Base-by-base conservation (phyloP, 148 eudicot species). In the Drosera capensis region DNA sequence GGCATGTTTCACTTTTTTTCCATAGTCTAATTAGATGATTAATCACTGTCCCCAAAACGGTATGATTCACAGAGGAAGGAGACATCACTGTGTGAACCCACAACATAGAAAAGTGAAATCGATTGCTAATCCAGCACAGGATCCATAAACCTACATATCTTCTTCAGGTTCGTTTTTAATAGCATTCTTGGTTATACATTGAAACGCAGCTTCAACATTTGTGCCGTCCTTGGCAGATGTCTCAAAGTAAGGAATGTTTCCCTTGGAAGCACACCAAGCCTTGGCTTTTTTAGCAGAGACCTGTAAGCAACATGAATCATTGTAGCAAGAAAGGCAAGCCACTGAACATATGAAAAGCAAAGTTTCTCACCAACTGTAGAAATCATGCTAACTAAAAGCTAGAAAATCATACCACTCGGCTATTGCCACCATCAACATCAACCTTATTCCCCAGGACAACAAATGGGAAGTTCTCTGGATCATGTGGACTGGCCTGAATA, bases 191-290 rank as follows among this genome's bases (percentile, higher is more conserved):
- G 86, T 82, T 41, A 78, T 82, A 42, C 81, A 67, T 55, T 78
- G 68, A 52, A 82, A 82, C 62, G 93, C 93, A 58, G 77, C 82
- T 49, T 82, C 86, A 11, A 82, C 86, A 48, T 82, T 82, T 23
- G n/a, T n/a, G n/a, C n/a, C n/a, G n/a, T n/a, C n/a, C n/a, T n/a
- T n/a, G n/a, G 75, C n/a, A n/a, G n/a, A 28, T 9, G 31, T 82
- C 55, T 82, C 86, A 30, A 82, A 78, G 64, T 82, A 82, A 40
- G 94, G 86, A 53, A 82, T 78, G 40, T 28, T 28, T 28, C 81
- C 85, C 69, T 82, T 82, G 62, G 75, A 70, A 50, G 71, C 75
- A 67, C 86, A 82, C 86, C 86, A 82, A 41, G 82, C 78, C 58
- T 60, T 75, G 15, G 86, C 86, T 64, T 82, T 82, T 68, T 78